These are phyloP conservation scores for Mycena latifolia DNA, from an alignment of 768 basidiomycete genomes.

Conservation along the genomic window DNA sequence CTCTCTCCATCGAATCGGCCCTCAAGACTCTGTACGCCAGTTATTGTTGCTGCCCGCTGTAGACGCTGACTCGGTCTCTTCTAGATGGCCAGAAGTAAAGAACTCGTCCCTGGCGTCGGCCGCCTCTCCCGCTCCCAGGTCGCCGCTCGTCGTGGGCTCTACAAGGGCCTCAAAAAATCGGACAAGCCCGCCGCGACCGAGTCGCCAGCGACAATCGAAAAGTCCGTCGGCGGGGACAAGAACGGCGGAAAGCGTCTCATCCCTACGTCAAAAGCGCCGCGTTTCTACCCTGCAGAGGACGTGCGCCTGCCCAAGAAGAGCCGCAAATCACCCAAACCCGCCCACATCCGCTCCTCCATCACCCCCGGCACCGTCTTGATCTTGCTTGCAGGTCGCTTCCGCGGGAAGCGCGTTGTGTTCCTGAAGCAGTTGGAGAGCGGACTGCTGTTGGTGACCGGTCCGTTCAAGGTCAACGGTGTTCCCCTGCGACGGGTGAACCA, in stretches of 20 bases:
- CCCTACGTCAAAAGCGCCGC: slow-evolving; percentile 86
- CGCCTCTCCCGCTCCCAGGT: slow-evolving; percentile 88
- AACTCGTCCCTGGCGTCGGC: slow-evolving; percentile 85
- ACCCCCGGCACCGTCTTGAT: slow-evolving; percentile 96
- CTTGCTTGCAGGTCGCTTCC: slow-evolving; percentile 96
- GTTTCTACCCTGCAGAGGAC: slow-evolving; percentile 97
- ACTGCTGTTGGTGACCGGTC: slow-evolving; percentile 94
- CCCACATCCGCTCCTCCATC: slow-evolving; percentile 88
- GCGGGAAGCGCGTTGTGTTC: slow-evolving; percentile 98
- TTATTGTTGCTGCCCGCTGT: background rate
- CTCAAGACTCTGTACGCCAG: slow-evolving; percentile 31
- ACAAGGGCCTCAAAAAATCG: slow-evolving; percentile 87
- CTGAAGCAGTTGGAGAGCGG: slow-evolving; percentile 96
- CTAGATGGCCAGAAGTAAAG: slow-evolving; percentile 90
- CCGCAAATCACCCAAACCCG: slow-evolving; percentile 86
- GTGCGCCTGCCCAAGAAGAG: slow-evolving; percentile 91
- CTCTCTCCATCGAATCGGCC: slow-evolving; percentile 16
- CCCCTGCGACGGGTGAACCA: slow-evolving; percentile 98
- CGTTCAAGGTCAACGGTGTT: slow-evolving; percentile 98
- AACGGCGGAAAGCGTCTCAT: slow-evolving; percentile 92
- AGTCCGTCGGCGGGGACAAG: slow-evolving; percentile 88
- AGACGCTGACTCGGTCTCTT: slow-evolving; percentile 30
- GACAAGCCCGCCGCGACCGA: slow-evolving; percentile 73
- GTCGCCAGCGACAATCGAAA: slow-evolving; percentile 76
- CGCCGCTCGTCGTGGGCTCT: slow-evolving; percentile 83